These are phyloP conservation scores for Spongospora subterranea DNA, from an alignment of 208 protist species.

Conservation along the genomic window DNA sequence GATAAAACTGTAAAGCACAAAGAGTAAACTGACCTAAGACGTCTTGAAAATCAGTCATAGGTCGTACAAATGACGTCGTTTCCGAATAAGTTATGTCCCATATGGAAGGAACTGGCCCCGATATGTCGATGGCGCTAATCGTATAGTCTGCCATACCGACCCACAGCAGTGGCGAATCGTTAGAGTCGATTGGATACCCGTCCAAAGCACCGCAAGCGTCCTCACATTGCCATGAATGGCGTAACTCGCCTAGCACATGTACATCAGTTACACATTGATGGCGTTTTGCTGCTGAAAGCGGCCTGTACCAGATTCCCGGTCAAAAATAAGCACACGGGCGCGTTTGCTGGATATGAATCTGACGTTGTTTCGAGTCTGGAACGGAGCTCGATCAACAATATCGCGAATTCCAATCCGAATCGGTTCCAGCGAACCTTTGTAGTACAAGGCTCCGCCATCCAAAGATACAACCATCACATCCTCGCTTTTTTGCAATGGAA, in stretches of 20 bases:
- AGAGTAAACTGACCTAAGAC: neutral
- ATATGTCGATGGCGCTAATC: slow-evolving; percentile 14
- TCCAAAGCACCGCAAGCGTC: neutral
- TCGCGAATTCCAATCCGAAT: neutral
- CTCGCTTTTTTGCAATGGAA: neutral
- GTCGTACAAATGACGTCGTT: neutral
- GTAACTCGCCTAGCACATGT: neutral
- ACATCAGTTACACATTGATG: neutral
- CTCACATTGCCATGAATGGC: neutral
- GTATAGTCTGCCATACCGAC: neutral
- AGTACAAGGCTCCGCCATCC: neutral
- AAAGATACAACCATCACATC: neutral
- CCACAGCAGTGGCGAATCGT: neutral
- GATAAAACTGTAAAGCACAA: no score
- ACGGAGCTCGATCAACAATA: neutral
- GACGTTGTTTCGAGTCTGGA: slow-evolving; percentile 39
- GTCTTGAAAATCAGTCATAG: neutral
- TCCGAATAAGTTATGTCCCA: slow-evolving; percentile 48
- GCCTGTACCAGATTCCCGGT: neutral
- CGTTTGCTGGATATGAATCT: neutral
- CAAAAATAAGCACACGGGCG: neutral
- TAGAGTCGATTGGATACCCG: neutral
- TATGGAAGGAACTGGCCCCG: neutral
- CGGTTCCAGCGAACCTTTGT: neutral
- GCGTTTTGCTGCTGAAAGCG: neutral